Evolutionary conservation across 192 early-diverging fungal genomes (phyloP).

Genomic region (Helicostylum pulchrum): DNA sequence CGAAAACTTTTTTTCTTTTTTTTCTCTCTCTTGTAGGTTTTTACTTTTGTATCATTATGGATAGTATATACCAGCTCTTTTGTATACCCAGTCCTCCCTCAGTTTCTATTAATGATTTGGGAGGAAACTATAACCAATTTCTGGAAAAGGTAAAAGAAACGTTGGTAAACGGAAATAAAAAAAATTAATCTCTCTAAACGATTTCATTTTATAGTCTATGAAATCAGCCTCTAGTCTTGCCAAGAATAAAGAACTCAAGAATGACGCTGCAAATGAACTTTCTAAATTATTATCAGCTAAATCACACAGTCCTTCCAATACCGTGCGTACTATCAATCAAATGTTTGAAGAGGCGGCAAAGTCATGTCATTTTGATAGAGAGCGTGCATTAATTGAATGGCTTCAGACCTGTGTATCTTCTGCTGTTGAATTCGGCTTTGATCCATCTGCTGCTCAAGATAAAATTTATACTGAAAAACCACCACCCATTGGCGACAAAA

Average conservation of each 20-base stretch:
- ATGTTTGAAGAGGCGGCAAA: constrained; percentile 21
- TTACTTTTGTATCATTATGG: background rate
- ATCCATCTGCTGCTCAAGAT: too few relatives aligned
- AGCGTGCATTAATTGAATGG: constrained; percentile 29
- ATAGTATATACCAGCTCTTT: constrained; percentile 1
- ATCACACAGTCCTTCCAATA: constrained; percentile 25
- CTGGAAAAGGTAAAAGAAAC: constrained; percentile 7
- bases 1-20: too few relatives aligned
- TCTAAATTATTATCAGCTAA: constrained; percentile 11
- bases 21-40: too few relatives aligned
- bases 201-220: constrained; percentile 9
- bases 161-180: background rate
- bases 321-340: constrained; percentile 14
- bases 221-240: background rate
- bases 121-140: background rate
- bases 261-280: constrained; percentile 5
- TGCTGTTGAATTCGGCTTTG: background rate
- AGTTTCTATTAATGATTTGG: constrained; percentile 1
- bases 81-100: constrained; percentile 3
- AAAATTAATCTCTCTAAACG: background rate
- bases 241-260: background rate
- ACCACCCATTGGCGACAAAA: background rate
- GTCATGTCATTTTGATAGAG: constrained; percentile 5
- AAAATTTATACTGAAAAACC: background rate
- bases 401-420: constrained; percentile 19